phyloP scores from a whole-genome alignment of 2,329 filamentous ascomycete genomes.

The Ophiosphaerella herpotricha region DNA sequence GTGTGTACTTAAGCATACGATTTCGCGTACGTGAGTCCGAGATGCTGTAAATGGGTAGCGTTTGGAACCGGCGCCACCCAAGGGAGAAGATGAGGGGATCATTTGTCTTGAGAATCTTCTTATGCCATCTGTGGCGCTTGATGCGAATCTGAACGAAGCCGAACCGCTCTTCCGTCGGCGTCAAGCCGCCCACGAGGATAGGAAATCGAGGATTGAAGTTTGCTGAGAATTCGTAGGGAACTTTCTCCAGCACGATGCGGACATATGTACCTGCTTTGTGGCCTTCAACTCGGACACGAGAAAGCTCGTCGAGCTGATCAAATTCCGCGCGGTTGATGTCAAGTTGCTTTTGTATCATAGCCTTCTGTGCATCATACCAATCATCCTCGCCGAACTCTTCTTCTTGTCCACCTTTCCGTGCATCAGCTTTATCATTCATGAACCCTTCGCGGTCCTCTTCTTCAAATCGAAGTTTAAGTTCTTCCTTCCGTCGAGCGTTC shows the following conservation, averaged over 20 bases:
- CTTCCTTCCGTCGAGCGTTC: slow-evolving; percentile 91
- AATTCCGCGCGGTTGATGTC: slow-evolving; percentile 97
- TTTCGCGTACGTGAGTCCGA: slow-evolving; percentile 92
- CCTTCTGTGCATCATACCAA: slow-evolving; percentile 98
- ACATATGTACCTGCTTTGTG: slow-evolving; percentile 92
- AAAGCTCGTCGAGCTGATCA: slow-evolving; percentile 80
- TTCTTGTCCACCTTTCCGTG: slow-evolving; percentile 68
- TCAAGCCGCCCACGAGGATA: slow-evolving; percentile 87
- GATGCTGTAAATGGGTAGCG: slow-evolving; percentile 89
- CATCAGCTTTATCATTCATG: slow-evolving; percentile 82
- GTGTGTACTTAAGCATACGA: slow-evolving; percentile 98
- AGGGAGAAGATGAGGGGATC: slow-evolving; percentile 97
- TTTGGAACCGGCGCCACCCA: slow-evolving; percentile 94
- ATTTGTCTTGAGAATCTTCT: slow-evolving; percentile 98
- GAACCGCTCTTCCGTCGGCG: slow-evolving; percentile 91
- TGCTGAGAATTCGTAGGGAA: slow-evolving; percentile 86
- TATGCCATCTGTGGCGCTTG: slow-evolving; percentile 98
- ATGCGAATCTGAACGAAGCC: slow-evolving; percentile 95
- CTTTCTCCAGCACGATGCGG: slow-evolving; percentile 83
- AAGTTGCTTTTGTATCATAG: slow-evolving; percentile 89
- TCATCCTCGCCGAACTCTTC: slow-evolving; percentile 93
- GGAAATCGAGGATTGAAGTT: slow-evolving; percentile 83
- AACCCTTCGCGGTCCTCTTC: slow-evolving; percentile 98
- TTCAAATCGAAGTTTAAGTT: slow-evolving; percentile 91
- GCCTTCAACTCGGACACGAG: slow-evolving; percentile 84